phyloP scores from a whole-genome alignment of 2,329 filamentous ascomycete genomes.

The Myriangium duriaei region DNA sequence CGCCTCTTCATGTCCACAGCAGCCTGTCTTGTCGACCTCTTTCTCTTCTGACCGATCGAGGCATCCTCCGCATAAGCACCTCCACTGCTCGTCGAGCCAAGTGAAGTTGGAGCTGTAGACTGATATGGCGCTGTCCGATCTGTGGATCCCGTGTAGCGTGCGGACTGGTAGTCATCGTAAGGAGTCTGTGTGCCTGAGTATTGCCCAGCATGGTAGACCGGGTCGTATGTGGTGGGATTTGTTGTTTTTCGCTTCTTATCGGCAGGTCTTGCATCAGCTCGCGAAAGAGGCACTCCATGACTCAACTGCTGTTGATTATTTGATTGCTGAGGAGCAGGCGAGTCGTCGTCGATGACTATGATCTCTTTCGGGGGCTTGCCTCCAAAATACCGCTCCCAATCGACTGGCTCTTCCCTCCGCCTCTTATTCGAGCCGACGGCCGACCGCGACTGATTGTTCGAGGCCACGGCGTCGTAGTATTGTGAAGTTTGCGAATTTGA shows the following conservation, averaged over 20 bases:
- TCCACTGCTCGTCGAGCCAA: constrained; percentile 53
- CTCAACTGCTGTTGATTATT: not conserved
- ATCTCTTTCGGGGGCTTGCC: constrained; percentile 34
- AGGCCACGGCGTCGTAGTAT: constrained; percentile 3
- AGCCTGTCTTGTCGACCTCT: constrained; percentile 67
- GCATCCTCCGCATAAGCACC: constrained; percentile 52
- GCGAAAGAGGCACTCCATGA: constrained; percentile 13
- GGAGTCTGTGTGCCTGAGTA: constrained; percentile 66
- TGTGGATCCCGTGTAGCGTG: constrained; percentile 63
- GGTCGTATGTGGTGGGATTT: constrained; percentile 49
- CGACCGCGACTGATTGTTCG: constrained; percentile 4
- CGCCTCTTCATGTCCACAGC: constrained; percentile 59
- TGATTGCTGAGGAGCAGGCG: constrained; percentile 18
- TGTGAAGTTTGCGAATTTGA: constrained; percentile 7
- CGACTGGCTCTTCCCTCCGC: constrained; percentile 17
- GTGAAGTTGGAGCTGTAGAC: constrained; percentile 69
- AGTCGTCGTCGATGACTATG: constrained; percentile 41
- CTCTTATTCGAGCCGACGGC: constrained; percentile 11
- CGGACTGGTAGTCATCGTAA: constrained; percentile 48
- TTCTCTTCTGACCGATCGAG: constrained; percentile 73
- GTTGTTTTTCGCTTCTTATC: constrained; percentile 66
- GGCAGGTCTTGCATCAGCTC: constrained; percentile 16
- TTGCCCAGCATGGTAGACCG: constrained; percentile 57
- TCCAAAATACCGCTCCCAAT: constrained; percentile 26
- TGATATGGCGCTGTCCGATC: constrained; percentile 70